A percentile compares a stretch with the other conserved stretches of the same genome.
Conservation (phyloP, 495 filamentous ascomycete genomes). For the Lasiosphaeriaceae sp. region DNA sequence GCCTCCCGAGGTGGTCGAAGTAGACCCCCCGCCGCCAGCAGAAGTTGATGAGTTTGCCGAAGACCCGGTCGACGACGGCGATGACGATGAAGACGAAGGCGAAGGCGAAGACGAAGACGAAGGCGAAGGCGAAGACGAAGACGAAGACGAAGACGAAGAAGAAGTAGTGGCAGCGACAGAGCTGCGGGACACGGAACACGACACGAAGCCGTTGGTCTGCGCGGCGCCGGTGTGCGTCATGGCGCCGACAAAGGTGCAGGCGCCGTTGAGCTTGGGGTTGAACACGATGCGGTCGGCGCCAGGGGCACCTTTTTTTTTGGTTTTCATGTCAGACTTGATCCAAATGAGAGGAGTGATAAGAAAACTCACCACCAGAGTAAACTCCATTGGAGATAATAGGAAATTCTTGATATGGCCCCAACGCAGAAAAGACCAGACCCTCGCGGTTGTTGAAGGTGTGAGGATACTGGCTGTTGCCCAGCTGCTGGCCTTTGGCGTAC, state of each 20-base stretch:
- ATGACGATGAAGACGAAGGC: too few relatives aligned
- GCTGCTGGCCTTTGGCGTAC: slow-evolving; percentile 6
- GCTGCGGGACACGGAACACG: slow-evolving; percentile 2
- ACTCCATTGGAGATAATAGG: slow-evolving; percentile 20
- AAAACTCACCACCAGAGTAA: neutral
- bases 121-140: too few relatives aligned
- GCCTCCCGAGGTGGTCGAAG: too few relatives aligned
- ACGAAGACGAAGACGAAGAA: too few relatives aligned
- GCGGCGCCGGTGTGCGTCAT: slow-evolving; percentile 28
- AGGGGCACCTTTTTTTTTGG: slow-evolving; percentile 14
- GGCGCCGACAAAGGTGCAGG: slow-evolving; percentile 20
- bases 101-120: too few relatives aligned
- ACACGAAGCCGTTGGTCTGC: slow-evolving; percentile 15
- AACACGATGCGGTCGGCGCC: slow-evolving; percentile 25
- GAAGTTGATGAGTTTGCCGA: too few relatives aligned
- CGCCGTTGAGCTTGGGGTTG: slow-evolving; percentile 6
- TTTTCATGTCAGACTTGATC: neutral
- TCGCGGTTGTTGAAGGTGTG: slow-evolving; percentile 29
- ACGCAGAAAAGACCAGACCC: slow-evolving; percentile 12
- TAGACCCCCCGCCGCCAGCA: too few relatives aligned
- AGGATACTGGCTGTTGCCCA: slow-evolving; percentile 25
- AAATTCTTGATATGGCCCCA: slow-evolving; percentile 25
- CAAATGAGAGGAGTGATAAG: neutral
- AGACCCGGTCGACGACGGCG: too few relatives aligned
- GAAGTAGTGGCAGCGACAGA: too few relatives aligned